Evolutionary conservation across 192 early-diverging fungal genomes (phyloP).

Genomic region (Podochytrium sp.): DNA sequence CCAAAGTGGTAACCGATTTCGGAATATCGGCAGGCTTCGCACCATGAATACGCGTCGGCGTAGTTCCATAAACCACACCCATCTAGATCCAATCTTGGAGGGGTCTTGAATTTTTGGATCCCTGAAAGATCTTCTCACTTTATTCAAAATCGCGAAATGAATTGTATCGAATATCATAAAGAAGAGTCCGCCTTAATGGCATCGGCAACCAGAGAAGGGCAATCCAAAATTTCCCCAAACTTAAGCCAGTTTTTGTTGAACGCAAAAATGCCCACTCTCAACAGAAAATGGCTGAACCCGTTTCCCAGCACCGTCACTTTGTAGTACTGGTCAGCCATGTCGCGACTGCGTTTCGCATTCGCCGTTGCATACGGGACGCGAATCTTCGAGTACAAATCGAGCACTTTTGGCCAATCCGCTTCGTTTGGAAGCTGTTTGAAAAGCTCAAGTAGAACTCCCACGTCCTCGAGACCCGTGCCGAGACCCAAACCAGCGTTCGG

Average conservation of each 20-base stretch:
- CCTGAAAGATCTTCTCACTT: no score
- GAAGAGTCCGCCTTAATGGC: neutral
- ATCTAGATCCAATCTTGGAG: no score
- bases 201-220: neutral
- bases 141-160: no score
- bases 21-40: neutral
- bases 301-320: no score
- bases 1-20: neutral
- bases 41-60: neutral
- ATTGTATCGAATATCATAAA: no score
- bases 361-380: neutral
- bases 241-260: neutral
- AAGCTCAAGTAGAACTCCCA: constrained; percentile 28
- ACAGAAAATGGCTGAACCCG: neutral
- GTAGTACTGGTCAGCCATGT: constrained; percentile 12
- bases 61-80: neutral
- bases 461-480: constrained; percentile 32
- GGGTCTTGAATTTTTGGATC: no score
- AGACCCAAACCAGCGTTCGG: constrained; percentile 36
- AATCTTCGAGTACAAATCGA: neutral
- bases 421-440: neutral
- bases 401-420: neutral
- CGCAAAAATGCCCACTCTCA: neutral
- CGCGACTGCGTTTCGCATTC: neutral
- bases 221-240: neutral